These are phyloP conservation scores for Metschnikowia lachancei DNA, from an alignment of 805 yeast species.

Conservation along the genomic window DNA sequence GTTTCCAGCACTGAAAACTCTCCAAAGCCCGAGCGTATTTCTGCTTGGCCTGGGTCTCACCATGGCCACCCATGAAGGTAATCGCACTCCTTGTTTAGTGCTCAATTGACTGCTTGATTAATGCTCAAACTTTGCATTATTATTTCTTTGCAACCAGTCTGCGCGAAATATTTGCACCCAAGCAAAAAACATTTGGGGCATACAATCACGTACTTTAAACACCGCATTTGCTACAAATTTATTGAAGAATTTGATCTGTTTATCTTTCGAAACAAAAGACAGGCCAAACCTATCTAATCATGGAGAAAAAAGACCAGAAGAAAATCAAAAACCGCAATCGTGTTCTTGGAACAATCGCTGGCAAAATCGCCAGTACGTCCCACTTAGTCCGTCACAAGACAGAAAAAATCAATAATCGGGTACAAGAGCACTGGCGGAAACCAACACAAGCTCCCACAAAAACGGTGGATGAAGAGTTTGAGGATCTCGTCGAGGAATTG, in stretches of 20 bases:
- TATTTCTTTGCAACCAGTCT: conserved; percentile 1
- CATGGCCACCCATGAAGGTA: conserved; percentile 55
- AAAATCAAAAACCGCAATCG: not conserved
- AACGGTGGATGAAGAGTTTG: conserved; percentile 40
- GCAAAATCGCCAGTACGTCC: conserved; percentile 8
- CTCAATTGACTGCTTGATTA: no score
- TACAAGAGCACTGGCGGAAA: conserved; percentile 12
- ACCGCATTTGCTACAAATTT: no score
- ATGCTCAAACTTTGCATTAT: no score
- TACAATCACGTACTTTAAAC: no score
- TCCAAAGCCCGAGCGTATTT: conserved; percentile 38
- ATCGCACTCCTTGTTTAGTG: not conserved
- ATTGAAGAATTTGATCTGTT: no score
- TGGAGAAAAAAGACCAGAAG: not conserved
- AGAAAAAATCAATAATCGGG: conserved; percentile 8
- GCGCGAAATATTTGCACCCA: conserved; percentile 8
- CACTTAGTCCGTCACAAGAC: conserved; percentile 8
- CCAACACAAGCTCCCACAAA: conserved; percentile 7
- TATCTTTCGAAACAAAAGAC: not conserved
- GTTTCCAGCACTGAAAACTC: conserved; percentile 26
- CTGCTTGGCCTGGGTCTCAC: conserved; percentile 67
- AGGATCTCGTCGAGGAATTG: conserved; percentile 24
- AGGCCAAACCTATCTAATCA: not conserved
- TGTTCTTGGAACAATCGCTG: conserved; percentile 8
- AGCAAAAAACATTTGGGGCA: no score